These are phyloP conservation scores for Globisporangium megalacanthum DNA, from an alignment of 352 stramenopile species.

Conservation along the genomic window DNA sequence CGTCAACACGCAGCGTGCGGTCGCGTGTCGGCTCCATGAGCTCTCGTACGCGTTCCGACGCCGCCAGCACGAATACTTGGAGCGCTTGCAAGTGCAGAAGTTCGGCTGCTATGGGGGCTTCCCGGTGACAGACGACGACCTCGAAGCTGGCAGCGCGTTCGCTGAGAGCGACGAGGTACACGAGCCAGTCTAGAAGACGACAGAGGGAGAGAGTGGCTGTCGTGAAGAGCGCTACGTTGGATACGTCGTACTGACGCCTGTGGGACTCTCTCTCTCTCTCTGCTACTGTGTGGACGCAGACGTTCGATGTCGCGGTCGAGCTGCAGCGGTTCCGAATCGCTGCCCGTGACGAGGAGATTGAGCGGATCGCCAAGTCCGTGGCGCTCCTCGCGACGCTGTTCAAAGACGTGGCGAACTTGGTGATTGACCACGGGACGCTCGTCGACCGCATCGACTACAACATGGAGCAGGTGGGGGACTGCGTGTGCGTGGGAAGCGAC, in stretches of 20 bases:
- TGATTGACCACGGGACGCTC: slow-evolving; percentile 78
- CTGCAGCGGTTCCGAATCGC: slow-evolving; percentile 42
- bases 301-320: slow-evolving; percentile 24
- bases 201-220: no score
- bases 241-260: neutral
- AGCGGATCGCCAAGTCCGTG: slow-evolving; percentile 71
- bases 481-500: neutral
- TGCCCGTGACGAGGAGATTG: slow-evolving; percentile 67
- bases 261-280: neutral
- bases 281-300: slow-evolving; percentile 6
- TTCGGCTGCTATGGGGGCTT: slow-evolving; percentile 70
- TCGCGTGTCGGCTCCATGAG: slow-evolving; percentile 51
- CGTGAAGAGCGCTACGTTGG: no score
- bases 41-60: slow-evolving; percentile 62
- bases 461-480: slow-evolving; percentile 62
- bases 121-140: slow-evolving; percentile 12
- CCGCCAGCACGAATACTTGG: slow-evolving; percentile 65
- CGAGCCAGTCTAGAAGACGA: neutral
- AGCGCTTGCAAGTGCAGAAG: slow-evolving; percentile 67
- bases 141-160: neutral
- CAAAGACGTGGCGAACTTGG: slow-evolving; percentile 76
- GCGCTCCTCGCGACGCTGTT: slow-evolving; percentile 63
- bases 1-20: slow-evolving; percentile 62
- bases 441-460: slow-evolving; percentile 87
- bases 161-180: neutral